Base-by-base conservation (phyloP, 306 rosid species). In the Crotalaria pallida region DNA sequence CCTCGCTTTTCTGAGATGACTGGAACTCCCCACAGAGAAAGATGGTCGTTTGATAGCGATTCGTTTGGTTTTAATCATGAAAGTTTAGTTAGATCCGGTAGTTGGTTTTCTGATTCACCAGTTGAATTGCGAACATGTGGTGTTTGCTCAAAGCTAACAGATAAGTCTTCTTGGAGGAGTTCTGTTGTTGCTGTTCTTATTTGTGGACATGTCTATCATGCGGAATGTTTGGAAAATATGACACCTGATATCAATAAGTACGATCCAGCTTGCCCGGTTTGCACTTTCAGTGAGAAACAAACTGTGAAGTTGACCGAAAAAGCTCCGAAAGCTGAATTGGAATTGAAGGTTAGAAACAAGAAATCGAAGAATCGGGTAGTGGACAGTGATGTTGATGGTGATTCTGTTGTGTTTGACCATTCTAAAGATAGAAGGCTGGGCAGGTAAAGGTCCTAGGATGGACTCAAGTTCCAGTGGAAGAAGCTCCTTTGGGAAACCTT, bases 31-130 rank as follows among this genome's bases (percentile, higher is more conserved):
- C 80, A 79, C 49, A 86, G 84, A 72, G 96, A 89, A 68, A 84
- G 92, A 71, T 88, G 97, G 97, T 94, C 97, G 62, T 85, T 89
- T 75, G 96, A 89, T 61, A 89, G 97, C 6, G 99, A 91, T 60
- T 87, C 92, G 36, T 85, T 87, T 70, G 88, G 96, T 71, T 84
- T 83, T 63, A 85, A 78, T 61, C 86, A 81, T 10, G 98, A 84
- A 77, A 88, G 88, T 80, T 58, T 83, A 72, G 81, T 70, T 56
- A 83, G 86, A 86, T 85, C 95, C 71, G 68, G 83, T 76, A 87
- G 90, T 75, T 71, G 79, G 79, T 59, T 77, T 64, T 83, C 90
- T 45, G 33, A 76, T 71, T 80, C 97, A n/a, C 78, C 96, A 8
- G 82, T 79, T 64, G 96, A 94, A 82, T 63, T 82, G 71, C 96